These are phyloP conservation scores for Xylaria castorea DNA, from an alignment of 495 filamentous ascomycete species.

Conservation along the genomic window DNA sequence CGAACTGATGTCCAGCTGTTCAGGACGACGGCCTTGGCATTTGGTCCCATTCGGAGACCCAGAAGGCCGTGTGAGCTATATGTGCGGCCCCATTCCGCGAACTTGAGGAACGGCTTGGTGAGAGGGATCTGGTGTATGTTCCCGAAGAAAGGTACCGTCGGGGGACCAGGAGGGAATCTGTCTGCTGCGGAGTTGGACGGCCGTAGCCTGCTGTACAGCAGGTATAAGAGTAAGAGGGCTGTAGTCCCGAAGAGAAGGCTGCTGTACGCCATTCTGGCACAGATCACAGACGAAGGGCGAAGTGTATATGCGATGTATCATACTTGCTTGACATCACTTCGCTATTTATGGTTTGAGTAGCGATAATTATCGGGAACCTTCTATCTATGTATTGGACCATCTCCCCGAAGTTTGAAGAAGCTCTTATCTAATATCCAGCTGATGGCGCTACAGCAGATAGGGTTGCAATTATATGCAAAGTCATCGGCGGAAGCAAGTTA, in stretches of 20 bases:
- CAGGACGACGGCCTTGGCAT: slow-evolving; percentile 14
- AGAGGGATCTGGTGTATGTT: slow-evolving; percentile 52
- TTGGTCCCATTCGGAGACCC: slow-evolving; percentile 18
- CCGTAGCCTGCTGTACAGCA: slow-evolving; percentile 1
- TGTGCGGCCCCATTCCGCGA: slow-evolving; percentile 20
- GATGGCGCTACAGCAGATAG: neutral
- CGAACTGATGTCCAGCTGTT: slow-evolving; percentile 30
- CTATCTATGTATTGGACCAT: neutral
- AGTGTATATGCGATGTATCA: neutral
- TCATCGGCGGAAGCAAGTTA: neutral
- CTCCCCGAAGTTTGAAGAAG: neutral
- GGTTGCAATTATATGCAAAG: neutral
- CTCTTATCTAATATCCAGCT: neutral
- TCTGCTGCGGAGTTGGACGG: neutral
- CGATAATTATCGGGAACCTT: neutral
- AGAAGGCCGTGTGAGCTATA: slow-evolving; percentile 19
- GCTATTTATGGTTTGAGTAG: neutral
- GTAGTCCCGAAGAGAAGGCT: neutral
- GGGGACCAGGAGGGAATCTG: slow-evolving; percentile 26
- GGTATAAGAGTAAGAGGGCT: neutral
- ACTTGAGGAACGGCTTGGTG: slow-evolving; percentile 18
- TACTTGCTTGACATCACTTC: neutral
- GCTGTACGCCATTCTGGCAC: neutral
- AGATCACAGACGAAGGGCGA: neutral
- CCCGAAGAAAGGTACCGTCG: slow-evolving; percentile 47